Percentiles rank a stretch among this genome's conserved stretches.
Conservation (phyloP, 2,329 filamentous ascomycete genomes). For the Aspergillus thermomutatus region DNA sequence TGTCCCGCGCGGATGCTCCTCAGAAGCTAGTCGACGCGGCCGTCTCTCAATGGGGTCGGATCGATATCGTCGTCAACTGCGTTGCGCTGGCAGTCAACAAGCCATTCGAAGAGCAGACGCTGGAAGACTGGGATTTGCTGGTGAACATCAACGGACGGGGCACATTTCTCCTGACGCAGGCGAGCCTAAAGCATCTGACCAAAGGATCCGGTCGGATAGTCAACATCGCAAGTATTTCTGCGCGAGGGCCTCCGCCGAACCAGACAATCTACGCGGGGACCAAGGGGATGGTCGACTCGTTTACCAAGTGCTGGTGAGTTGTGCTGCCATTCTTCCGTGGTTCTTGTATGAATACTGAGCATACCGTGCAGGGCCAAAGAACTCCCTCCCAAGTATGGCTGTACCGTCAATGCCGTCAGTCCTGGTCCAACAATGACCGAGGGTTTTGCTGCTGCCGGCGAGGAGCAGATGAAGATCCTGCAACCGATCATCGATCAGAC, state of each 20-base stretch:
- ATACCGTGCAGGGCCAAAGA: slow-evolving; percentile 34
- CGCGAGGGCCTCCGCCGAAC: slow-evolving; percentile 30
- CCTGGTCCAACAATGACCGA: slow-evolving; percentile 45
- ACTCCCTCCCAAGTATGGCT: slow-evolving; percentile 44
- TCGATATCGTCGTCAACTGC: slow-evolving; percentile 38
- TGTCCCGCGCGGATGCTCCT: slow-evolving; percentile 38
- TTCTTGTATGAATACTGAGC: background rate
- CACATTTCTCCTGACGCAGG: slow-evolving; percentile 20
- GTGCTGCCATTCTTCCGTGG: no score
- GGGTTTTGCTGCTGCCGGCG: slow-evolving; percentile 31
- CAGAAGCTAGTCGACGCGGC: slow-evolving; percentile 35
- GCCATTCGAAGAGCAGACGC: slow-evolving; percentile 32
- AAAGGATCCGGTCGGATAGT: slow-evolving; percentile 38
- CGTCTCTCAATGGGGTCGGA: slow-evolving; percentile 30
- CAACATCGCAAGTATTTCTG: slow-evolving; percentile 42
- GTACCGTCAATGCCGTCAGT: slow-evolving; percentile 46
- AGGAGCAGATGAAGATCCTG: slow-evolving; percentile 42
- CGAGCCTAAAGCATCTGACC: slow-evolving; percentile 38
- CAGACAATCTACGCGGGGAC: slow-evolving; percentile 51
- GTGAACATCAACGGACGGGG: slow-evolving; percentile 22
- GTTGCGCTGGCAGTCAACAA: slow-evolving; percentile 37
- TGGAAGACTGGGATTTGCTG: slow-evolving; percentile 21
- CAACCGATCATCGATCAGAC: slow-evolving; percentile 30
- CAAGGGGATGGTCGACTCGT: slow-evolving; percentile 50
- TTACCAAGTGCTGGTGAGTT: slow-evolving; percentile 42